A percentile compares a stretch with the other conserved stretches of the same genome.
These are phyloP conservation scores for Przewalskia tangutica DNA, from an alignment of 257 asterid species.

Conservation along the genomic window DNA sequence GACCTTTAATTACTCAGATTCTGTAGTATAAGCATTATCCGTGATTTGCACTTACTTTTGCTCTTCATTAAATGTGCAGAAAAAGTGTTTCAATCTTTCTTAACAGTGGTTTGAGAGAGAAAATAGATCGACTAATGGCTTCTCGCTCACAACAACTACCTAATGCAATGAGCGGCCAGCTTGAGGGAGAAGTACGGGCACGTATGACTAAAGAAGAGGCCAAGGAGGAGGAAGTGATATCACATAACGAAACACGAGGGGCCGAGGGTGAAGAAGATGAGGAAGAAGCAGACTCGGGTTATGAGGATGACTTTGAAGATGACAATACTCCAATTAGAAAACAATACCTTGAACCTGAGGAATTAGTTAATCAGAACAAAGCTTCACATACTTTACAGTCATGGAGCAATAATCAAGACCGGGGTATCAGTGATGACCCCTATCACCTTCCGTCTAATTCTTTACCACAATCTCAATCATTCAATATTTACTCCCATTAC, in stretches of 20 bases:
- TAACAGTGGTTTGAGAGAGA: slow-evolving; percentile 55
- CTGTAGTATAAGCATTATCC: neutral
- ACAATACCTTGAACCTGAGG: slow-evolving; percentile 21
- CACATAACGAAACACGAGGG: slow-evolving; percentile 6
- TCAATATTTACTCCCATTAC: slow-evolving; percentile 26
- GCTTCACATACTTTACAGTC: slow-evolving; percentile 17
- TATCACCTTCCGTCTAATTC: slow-evolving; percentile 34
- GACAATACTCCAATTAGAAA: slow-evolving; percentile 29
- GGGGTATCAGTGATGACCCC: slow-evolving; percentile 27
- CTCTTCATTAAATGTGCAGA: slow-evolving; percentile 31
- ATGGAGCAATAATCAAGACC: slow-evolving; percentile 33
- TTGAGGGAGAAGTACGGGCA: slow-evolving; percentile 5
- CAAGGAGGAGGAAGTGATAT: neutral
- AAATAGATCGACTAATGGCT: slow-evolving; percentile 51
- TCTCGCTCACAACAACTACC: slow-evolving; percentile 38
- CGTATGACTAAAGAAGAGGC: neutral
- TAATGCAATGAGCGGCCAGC: neutral
- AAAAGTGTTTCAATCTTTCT: slow-evolving; percentile 73
- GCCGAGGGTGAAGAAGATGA: slow-evolving; percentile 17
- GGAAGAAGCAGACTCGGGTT: slow-evolving; percentile 15
- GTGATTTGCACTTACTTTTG: neutral
- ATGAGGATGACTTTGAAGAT: slow-evolving; percentile 34
- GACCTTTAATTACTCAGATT: neutral
- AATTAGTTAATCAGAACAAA: slow-evolving; percentile 22
- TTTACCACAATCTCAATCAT: slow-evolving; percentile 30